Conservation (phyloP, 768 basidiomycete species). For the Galerina marginata region DNA sequence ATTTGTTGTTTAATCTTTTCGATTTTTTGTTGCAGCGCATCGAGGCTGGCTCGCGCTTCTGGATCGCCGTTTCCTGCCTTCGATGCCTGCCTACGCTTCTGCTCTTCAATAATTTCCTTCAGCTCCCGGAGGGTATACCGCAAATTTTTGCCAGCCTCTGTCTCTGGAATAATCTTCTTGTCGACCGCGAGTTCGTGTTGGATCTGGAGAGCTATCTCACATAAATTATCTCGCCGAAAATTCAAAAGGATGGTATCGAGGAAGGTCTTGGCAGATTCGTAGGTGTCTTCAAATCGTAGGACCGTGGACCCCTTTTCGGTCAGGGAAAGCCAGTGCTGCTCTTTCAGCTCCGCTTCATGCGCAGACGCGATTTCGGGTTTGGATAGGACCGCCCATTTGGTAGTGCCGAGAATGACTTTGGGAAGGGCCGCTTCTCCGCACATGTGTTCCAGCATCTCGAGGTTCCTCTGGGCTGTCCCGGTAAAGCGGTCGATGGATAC, state of each 20-base stretch:
- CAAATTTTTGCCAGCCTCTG: conserved; percentile 18
- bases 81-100: too few species aligned
- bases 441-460: background rate
- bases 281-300: background rate
- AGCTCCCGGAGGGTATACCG: conserved; percentile 18
- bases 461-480: background rate
- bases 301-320: background rate
- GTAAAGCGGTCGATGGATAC: conserved; percentile 3
- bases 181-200: conserved; percentile 20
- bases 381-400: background rate
- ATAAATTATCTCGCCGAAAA: background rate
- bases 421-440: background rate
- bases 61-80: too few species aligned
- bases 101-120: background rate
- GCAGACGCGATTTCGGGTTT: background rate
- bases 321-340: conserved; percentile 3
- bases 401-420: conserved; percentile 1
- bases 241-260: background rate
- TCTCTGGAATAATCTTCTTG: conserved; percentile 5
- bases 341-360: background rate
- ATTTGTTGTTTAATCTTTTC: too few species aligned
- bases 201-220: conserved; percentile 6
- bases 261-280: background rate
- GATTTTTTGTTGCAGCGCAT: too few species aligned
- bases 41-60: too few species aligned